A percentile compares a stretch with the other conserved stretches of the same genome.
Evolutionary conservation across 2,329 filamentous ascomycete genomes (phyloP).

Genomic region (Teratosphaeria gauchensis): DNA sequence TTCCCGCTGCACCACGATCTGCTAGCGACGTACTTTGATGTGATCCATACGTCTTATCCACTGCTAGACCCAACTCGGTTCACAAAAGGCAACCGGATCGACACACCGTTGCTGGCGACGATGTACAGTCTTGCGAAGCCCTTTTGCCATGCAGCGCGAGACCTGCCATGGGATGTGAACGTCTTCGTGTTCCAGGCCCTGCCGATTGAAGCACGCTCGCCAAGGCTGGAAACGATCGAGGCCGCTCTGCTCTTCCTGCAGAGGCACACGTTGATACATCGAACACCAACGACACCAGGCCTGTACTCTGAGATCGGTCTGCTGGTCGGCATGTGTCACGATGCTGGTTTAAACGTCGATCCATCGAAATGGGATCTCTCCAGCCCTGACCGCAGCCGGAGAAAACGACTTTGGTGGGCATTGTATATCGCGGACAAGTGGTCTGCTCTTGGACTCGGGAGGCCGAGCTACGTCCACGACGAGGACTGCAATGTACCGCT

Average conservation of each 20-base stretch:
- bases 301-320: constrained; percentile 12
- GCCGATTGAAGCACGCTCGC: constrained; percentile 9
- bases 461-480: constrained; percentile 13
- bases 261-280: constrained; percentile 9
- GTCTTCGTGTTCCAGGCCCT: constrained; percentile 13
- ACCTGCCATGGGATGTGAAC: constrained; percentile 5
- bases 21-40: constrained; percentile 14
- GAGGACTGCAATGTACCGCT: constrained; percentile 10
- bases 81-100: constrained; percentile 15
- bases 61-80: constrained; percentile 13
- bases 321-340: constrained; percentile 11
- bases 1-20: constrained; percentile 14
- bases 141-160: constrained; percentile 9
- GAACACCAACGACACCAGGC: constrained; percentile 8
- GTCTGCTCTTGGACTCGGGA: constrained; percentile 12
- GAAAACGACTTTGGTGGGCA: constrained; percentile 15
- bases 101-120: constrained; percentile 10
- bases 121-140: constrained; percentile 15
- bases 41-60: constrained; percentile 14
- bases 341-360: constrained; percentile 14
- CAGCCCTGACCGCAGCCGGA: constrained; percentile 6
- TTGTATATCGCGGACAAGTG: constrained; percentile 14
- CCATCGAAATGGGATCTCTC: constrained; percentile 12
- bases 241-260: constrained; percentile 11
- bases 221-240: constrained; percentile 13